Conservation (phyloP, 2,329 filamentous ascomycete species). For the Aspergillus aculeatinus region DNA sequence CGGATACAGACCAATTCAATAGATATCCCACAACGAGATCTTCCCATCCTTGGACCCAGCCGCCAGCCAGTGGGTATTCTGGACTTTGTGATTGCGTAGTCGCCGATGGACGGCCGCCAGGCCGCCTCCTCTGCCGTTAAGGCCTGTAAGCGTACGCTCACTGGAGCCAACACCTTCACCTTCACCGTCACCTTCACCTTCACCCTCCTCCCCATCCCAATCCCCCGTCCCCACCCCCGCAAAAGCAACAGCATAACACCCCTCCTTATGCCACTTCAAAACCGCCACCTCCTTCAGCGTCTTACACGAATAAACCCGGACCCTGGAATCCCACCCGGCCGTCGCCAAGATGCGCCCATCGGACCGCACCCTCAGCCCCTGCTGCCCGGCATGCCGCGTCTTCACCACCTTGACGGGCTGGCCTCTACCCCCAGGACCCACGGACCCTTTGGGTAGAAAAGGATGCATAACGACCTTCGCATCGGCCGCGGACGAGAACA, state of each 20-base stretch:
- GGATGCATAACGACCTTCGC: conserved; percentile 74
- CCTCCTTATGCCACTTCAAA: conserved; percentile 89
- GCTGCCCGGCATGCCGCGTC: conserved; percentile 89
- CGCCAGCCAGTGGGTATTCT: conserved; percentile 80
- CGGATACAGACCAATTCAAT: conserved; percentile 54
- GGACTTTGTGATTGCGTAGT: conserved; percentile 63
- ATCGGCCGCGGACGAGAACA: conserved; percentile 81
- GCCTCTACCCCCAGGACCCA: too few relatives aligned
- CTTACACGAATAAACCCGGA: conserved; percentile 77
- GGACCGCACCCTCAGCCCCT: conserved; percentile 71
- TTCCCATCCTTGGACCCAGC: conserved; percentile 93
- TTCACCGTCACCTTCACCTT: too few relatives aligned
- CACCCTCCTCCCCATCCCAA: background rate
- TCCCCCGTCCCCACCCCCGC: conserved; percentile 42
- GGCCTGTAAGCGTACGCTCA: background rate
- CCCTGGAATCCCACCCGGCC: conserved; percentile 83
- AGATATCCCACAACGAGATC: conserved; percentile 93
- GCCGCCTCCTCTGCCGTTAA: background rate
- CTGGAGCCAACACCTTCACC: background rate
- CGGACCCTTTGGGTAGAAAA: too few relatives aligned
- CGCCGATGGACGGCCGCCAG: conserved; percentile 57
- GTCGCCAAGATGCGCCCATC: conserved; percentile 85
- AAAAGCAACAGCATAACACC: conserved; percentile 80
- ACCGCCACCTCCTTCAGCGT: conserved; percentile 85
- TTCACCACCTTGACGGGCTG: conserved; percentile 62